Conservation (phyloP, 2,329 filamentous ascomycete genomes). For the Didymella pomorum region DNA sequence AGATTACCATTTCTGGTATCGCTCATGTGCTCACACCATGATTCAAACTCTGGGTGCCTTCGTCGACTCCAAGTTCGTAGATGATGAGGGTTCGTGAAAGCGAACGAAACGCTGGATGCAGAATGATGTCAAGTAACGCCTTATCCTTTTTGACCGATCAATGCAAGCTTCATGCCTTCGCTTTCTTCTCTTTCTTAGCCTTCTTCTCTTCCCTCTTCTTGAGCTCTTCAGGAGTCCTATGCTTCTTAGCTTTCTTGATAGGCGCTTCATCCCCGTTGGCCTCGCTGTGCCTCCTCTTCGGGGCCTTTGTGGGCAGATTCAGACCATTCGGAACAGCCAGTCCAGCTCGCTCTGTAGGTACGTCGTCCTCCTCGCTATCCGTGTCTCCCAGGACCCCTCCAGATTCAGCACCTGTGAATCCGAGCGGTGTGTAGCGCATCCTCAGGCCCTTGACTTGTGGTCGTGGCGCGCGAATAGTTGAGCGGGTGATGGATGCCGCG, state of each 20-base stretch:
- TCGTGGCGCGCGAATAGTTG: constrained; percentile 62
- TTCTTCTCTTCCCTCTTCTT: constrained; percentile 51
- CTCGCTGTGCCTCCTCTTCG: constrained; percentile 52
- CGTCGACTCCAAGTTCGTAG: background rate
- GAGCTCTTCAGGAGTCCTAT: constrained; percentile 43
- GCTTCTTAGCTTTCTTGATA: constrained; percentile 53
- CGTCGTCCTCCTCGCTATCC: constrained; percentile 53
- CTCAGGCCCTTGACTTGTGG: constrained; percentile 73
- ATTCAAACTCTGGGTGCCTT: background rate
- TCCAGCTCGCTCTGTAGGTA: constrained; percentile 40
- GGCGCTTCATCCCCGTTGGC: constrained; percentile 43
- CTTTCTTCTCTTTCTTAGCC: constrained; percentile 47
- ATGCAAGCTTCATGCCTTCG: constrained; percentile 26
- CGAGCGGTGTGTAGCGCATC: constrained; percentile 73
- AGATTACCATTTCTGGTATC: background rate
- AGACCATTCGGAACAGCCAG: constrained; percentile 36
- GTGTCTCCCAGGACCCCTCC: constrained; percentile 54
- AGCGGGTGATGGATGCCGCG: constrained; percentile 55
- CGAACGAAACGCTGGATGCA: background rate
- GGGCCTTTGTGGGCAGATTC: constrained; percentile 31
- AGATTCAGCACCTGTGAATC: constrained; percentile 57
- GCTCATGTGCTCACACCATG: background rate
- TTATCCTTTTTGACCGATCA: background rate
- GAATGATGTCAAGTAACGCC: background rate
- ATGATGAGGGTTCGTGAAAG: background rate